A percentile compares a stretch with the other conserved stretches of the same genome.
Evolutionary conservation across 805 yeast genomes (phyloP).

Genomic region (Tetrapisispora iriomotensis): DNA sequence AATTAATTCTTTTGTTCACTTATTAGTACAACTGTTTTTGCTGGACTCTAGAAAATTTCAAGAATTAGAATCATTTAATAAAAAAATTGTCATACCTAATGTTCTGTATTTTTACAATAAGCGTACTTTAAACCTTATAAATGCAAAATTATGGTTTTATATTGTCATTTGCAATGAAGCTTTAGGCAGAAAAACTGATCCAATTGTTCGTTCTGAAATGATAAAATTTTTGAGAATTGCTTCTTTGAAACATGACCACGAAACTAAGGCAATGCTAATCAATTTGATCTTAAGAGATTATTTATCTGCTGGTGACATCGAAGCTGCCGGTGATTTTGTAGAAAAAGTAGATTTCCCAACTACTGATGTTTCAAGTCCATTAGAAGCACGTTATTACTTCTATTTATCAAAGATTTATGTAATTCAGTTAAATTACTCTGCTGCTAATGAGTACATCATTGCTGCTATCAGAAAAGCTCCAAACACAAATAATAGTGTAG

Average conservation of each 20-base stretch:
- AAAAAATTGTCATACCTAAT: conserved; percentile 38
- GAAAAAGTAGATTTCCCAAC: conserved; percentile 80
- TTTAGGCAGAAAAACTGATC: conserved; percentile 16
- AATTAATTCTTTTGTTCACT: conserved; percentile 66
- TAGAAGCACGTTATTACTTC: conserved; percentile 85
- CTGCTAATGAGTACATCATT: conserved; percentile 81
- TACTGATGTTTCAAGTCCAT: conserved; percentile 69
- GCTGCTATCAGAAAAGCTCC: conserved; percentile 97
- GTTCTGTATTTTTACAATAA: conserved; percentile 55
- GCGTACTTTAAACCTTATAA: conserved; percentile 74
- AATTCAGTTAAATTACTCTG: conserved; percentile 83
- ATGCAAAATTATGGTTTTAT: conserved; percentile 91
- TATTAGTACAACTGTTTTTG: conserved; percentile 67
- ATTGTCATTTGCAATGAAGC: conserved; percentile 65
- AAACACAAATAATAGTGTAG: conserved; percentile 72
- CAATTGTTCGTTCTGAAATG: conserved; percentile 52
- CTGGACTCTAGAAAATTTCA: conserved; percentile 49
- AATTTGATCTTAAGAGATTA: conserved; percentile 81
- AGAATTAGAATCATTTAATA: conserved; percentile 45
- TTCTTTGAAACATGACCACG: conserved; percentile 83
- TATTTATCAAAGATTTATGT: conserved; percentile 86
- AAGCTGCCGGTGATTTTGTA: conserved; percentile 80
- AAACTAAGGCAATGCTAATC: conserved; percentile 79
- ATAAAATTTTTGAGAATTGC: conserved; percentile 76
- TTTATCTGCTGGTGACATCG: conserved; percentile 65